Base-by-base conservation (phyloP, 2,329 filamentous ascomycete species). In the Emmonsiellopsis sp. region DNA sequence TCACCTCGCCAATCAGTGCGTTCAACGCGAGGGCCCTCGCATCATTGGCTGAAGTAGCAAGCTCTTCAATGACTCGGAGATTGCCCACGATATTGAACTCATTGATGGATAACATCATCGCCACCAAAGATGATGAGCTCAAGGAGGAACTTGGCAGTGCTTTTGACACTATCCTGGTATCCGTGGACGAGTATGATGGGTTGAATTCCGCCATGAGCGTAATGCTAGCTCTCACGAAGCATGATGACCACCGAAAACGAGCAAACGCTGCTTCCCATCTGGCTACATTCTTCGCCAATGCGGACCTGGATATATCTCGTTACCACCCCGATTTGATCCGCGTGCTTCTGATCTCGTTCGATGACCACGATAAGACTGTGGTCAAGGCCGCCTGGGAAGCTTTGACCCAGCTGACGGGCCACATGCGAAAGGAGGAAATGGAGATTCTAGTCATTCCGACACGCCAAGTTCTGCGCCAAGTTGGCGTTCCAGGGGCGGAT, bases 241-340 rank as follows among this genome's bases (percentile, higher is more conserved):
- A 97, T 63, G 89, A 96, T 37, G 92, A 98, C 66, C 90, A 98
- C 69, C 82, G 79, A 55, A 87, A 86, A 71, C 84, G 94, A 60
- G 83, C 88, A 34, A 81, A 82, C 51, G 90, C 89, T 8, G 88
- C 88, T 47, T 76, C 79, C 43, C 91, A 95, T 64, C 76, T 98
- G 54, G 84, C 86, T 56, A 88, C 82, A 57, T 98, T 97, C 80
- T 97, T 97, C 67, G 76, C 84, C 0, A 78, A 82, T 50, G 80
- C 88, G 7, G 82, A 86, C 26, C 80, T 95, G 31, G 93, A 98
- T 72, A 96, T 94, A 71, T 95, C 92, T 31, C 81, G 92, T 50
- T 98, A 97, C 76, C 90, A 96, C 70, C 91, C 92, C 65, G 92
- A 98, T 64, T 86, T 98, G 51, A 89, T 98, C 64, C 87, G 92